These are phyloP conservation scores for Metschnikowia henanensis DNA, from an alignment of 805 yeast genomes.

Conservation along the genomic window DNA sequence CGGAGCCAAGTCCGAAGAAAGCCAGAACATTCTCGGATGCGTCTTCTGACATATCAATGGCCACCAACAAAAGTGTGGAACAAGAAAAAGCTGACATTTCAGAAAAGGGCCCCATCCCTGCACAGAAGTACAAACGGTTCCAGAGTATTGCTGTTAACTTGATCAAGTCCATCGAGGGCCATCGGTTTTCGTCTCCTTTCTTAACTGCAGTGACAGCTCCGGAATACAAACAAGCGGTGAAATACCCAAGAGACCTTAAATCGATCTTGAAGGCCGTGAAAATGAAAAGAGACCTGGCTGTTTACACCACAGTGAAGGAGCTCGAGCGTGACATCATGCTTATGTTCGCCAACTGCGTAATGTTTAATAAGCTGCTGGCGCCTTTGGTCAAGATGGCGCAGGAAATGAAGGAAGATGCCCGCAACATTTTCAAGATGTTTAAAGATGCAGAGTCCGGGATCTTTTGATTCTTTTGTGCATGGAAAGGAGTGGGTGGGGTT, in stretches of 20 bases:
- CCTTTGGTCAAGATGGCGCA: slow-evolving; percentile 62
- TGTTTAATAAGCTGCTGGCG: slow-evolving; percentile 70
- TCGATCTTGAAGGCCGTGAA: slow-evolving; percentile 58
- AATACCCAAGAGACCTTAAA: slow-evolving; percentile 67
- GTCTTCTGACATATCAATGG: no score
- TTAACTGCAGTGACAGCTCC: slow-evolving; percentile 74
- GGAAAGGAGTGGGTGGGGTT: no score
- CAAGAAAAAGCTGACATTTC: neutral
- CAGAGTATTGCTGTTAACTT: slow-evolving; percentile 62
- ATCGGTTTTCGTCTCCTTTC: slow-evolving; percentile 73
- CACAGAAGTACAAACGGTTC: slow-evolving; percentile 46
- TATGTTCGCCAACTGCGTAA: slow-evolving; percentile 83
- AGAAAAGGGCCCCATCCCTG: no score
- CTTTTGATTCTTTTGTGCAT: no score
- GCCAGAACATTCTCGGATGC: neutral
- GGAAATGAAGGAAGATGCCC: slow-evolving; percentile 71
- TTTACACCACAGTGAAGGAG: slow-evolving; percentile 55
- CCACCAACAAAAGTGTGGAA: no score
- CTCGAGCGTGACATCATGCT: slow-evolving; percentile 67
- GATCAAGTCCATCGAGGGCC: slow-evolving; percentile 63
- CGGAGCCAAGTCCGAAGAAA: slow-evolving; percentile 1
- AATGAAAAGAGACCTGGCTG: slow-evolving; percentile 32
- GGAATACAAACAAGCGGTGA: slow-evolving; percentile 59
- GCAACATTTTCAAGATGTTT: slow-evolving; percentile 55
- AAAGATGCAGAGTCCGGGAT: slow-evolving; percentile 47